Base-by-base conservation (phyloP, 805 yeast species). In the Saccharomycopsis sp. region DNA sequence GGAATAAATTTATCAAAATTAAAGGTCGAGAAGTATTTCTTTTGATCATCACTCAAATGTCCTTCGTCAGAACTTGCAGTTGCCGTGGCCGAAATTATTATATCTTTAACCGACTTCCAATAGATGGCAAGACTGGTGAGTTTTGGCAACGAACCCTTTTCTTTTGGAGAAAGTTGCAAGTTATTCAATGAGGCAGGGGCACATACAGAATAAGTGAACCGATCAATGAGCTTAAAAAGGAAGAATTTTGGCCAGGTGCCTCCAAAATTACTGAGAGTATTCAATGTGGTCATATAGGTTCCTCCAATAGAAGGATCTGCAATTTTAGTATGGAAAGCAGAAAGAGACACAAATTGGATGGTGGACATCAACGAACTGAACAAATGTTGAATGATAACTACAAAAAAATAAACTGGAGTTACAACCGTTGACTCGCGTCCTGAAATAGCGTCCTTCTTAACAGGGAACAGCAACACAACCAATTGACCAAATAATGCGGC, bases 291-390 rank as follows among this genome's bases (percentile, higher is more conserved):
- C 98, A 94, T 93, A 70, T 94, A 94, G 0, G 99, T 94, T 1
- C 99, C 99, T 17, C 99, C 99, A 66, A 94, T 89, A 19, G 84
- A 73, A 0, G 99, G 98, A 69, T 94, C 99, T 1, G 99, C 97
- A 57, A 94, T 88, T 65, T 86, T 84, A 2, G 97, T 93, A 72
- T 93, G 97, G 77, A 94, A 94, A 0, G 98, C 96, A 68, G 91
- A 87, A 50, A 94, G 83, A 1, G 96, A 87, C 19, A 94, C 98
- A 73, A 94, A 93, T 72, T 93, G 98, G 58, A 94, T 85, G 0
- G 99, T 94, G 3, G 91, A 80, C 96, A 93, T 89, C 72, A 94
- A 92, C 8, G 96, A 87, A 17, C 96, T 89, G 41, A 89, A 69
- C 29, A 93, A 76, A 71, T 94, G 97, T 66, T 89, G 96, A 9